These are phyloP conservation scores for Phytophthora boehmeriae DNA, from an alignment of 352 stramenopile genomes.

Conservation along the genomic window DNA sequence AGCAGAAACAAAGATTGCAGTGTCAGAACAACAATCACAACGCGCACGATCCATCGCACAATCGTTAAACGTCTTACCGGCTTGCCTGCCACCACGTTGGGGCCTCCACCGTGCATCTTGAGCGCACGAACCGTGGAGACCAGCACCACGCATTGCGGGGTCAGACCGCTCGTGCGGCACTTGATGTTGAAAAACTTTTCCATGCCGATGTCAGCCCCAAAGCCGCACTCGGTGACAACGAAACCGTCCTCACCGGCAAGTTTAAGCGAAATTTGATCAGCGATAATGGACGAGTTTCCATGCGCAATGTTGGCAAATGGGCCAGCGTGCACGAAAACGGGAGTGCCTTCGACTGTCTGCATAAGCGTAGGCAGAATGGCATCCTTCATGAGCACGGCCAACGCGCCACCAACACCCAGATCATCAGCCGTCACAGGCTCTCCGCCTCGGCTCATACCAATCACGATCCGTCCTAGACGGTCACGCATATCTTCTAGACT, in stretches of 20 bases:
- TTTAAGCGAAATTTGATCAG: conserved; percentile 94
- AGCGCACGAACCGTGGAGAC: conserved; percentile 98
- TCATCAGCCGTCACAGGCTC: conserved; percentile 96
- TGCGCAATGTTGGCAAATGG: conserved; percentile 99
- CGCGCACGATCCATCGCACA: neutral
- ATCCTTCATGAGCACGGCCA: conserved; percentile 98
- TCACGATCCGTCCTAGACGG: conserved; percentile 95
- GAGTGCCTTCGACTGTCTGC: conserved; percentile 97
- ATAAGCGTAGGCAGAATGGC: conserved; percentile 97
- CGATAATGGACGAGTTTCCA: conserved; percentile 97
- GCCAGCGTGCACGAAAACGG: conserved; percentile 97
- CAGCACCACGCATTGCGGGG: conserved; percentile 97
- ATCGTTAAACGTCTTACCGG: conserved; percentile 61
- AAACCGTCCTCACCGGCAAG: conserved; percentile 96
- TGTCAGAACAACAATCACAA: neutral
- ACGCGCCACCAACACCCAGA: conserved; percentile 94
- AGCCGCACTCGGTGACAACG: conserved; percentile 97
- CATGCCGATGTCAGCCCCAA: conserved; percentile 97
- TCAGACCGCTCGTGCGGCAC: conserved; percentile 94
- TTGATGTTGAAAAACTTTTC: conserved; percentile 99
- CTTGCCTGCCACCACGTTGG: conserved; percentile 94
- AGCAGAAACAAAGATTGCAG: conserved; percentile 5
- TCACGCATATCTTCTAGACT: conserved; percentile 94
- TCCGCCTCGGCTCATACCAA: conserved; percentile 84
- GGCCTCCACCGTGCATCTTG: conserved; percentile 99